Evolutionary conservation across 257 asterid species (phyloP).

Genomic region (Linaria vulgaris): DNA sequence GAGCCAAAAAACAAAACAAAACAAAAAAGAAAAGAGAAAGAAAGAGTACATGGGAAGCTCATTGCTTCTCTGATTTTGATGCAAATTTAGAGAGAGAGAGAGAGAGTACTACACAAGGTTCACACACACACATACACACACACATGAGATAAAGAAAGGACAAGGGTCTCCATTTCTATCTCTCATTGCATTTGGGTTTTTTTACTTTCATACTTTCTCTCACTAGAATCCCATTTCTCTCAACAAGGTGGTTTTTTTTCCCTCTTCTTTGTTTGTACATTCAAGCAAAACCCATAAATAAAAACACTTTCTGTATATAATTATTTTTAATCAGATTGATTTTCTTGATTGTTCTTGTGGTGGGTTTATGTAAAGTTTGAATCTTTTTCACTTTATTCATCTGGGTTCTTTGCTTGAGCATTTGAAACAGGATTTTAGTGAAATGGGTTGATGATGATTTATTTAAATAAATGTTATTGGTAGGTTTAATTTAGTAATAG

Average conservation of each 20-base stretch:
- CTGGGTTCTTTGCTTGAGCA: slow-evolving; percentile 31
- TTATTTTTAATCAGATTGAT: too few species aligned
- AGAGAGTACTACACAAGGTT: slow-evolving; percentile 47
- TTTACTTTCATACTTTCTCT: slow-evolving; percentile 31
- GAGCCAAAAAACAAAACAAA: slow-evolving; percentile 2
- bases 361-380: slow-evolving; percentile 16
- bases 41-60: slow-evolving; percentile 62
- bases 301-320: too few species aligned
- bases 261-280: too few species aligned
- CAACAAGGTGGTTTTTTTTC: slow-evolving; percentile 43
- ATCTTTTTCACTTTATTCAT: slow-evolving; percentile 11
- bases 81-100: slow-evolving; percentile 35
- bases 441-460: slow-evolving; percentile 12
- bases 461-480: neutral
- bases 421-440: too few species aligned
- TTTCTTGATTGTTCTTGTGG: slow-evolving; percentile 9
- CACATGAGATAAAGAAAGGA: neutral
- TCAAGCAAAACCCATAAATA: neutral
- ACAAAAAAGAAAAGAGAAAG: slow-evolving; percentile 14
- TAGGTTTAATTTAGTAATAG: slow-evolving; percentile 4
- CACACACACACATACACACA: slow-evolving; percentile 31
- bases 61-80: slow-evolving; percentile 77
- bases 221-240: slow-evolving; percentile 43
- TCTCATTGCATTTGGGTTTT: slow-evolving; percentile 35
- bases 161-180: slow-evolving; percentile 2